Evolutionary conservation across 306 rosid species (phyloP), one percentile per base, ranked within the genome.

Genomic region (Quillaja saponaria): DNA sequence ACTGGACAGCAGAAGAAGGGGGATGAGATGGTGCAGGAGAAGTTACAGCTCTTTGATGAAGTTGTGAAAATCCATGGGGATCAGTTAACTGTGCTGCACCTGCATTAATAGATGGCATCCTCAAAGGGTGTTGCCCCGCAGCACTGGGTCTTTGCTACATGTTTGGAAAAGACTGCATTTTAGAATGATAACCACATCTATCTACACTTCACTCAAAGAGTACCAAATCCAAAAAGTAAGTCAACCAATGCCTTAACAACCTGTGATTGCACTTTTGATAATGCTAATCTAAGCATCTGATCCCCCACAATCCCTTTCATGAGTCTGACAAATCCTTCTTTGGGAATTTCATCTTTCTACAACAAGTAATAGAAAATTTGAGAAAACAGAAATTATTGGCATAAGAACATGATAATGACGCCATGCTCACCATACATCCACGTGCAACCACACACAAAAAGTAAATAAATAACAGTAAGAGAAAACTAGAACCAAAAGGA

Each of bases 261-360:
- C 82, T 85, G 96, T 42, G 80, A 48, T 73, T 86, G 92, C 55
- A 88, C 85, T 81, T 76, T 73, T 9, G 76, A 7, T 64, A 86
- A 81, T 55, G 95, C 95, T 81, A 84, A 45, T 77, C 81, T 82
- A 58, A 92, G 96, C 90, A 88, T 79, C 79, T 88, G 98, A 45
- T 82, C 94, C 64, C 98, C 98, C 2, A 86, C 98, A 52, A 92
- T 80, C 63, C 80, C 56, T 82, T 82, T 81, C 82, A 92, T 82
- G 67, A 57, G 90, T 74, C 84, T 83, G 37, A 84, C 79, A 85
- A 92, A 92, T 61, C 64, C 77, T 40, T 92, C 96, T 78, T 92
- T 92, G 17, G 85, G 68, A 60, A 88, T 82, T 83, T 88, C 98
- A 54, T 86, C 87, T 61, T 64, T 88, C 98, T 86, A 66, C 10